Conservation (phyloP, 768 basidiomycete species). For the Xerocomellus amylosporus region DNA sequence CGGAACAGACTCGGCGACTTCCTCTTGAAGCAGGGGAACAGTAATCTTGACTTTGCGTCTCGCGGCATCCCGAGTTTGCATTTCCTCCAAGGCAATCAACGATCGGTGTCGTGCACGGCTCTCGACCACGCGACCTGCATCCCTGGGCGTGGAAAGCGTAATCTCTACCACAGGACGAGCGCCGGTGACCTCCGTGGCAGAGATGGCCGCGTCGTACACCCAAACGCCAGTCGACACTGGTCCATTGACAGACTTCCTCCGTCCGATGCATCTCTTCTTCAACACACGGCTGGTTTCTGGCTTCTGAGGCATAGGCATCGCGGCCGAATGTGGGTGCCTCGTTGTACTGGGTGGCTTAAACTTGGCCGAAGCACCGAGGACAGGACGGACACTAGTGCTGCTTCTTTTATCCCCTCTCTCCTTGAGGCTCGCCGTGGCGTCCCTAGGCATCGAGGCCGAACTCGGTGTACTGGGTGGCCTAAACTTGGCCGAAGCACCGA, state of each 20-base stretch:
- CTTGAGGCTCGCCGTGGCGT: constrained; percentile 11
- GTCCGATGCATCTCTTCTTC: constrained; percentile 56
- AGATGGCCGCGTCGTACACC: constrained; percentile 52
- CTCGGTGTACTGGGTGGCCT: neutral
- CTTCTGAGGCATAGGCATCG: constrained; percentile 1
- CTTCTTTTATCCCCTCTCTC: constrained; percentile 15
- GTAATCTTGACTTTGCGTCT: constrained; percentile 20
- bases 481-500: constrained; percentile 18
- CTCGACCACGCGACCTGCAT: neutral
- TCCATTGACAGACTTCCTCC: constrained; percentile 45
- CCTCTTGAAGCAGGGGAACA: constrained; percentile 13
- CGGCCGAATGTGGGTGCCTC: neutral
- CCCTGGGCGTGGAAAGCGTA: constrained; percentile 12
- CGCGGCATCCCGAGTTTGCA: constrained; percentile 2
- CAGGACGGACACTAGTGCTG: constrained; percentile 23
- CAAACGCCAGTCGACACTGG: constrained; percentile 35
- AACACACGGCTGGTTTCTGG: constrained; percentile 33
- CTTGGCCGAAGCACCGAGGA: constrained; percentile 19
- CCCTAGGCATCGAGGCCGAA: constrained; percentile 3
- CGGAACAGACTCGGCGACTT: neutral
- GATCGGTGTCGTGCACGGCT: constrained; percentile 27
- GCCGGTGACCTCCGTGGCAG: constrained; percentile 38
- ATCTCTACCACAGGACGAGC: constrained; percentile 21
- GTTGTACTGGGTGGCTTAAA: neutral
- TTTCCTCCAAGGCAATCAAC: constrained; percentile 19